Conservation (phyloP, 2,329 filamentous ascomycete species). For the Ascochyta pisi region DNA sequence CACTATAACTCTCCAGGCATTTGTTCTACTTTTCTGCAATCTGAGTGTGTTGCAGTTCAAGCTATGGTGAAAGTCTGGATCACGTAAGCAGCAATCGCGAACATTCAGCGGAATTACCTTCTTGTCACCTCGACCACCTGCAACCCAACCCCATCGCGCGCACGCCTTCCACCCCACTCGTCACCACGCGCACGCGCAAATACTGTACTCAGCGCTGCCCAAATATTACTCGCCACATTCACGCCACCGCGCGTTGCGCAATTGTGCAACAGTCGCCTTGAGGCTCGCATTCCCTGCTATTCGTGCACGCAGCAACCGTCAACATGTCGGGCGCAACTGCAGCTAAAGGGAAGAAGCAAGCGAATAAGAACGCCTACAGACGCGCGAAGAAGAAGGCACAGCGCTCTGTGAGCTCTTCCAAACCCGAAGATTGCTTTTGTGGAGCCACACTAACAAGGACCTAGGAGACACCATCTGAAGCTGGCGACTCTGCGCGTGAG, state of each 20-base stretch:
- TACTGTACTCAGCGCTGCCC: too few relatives aligned
- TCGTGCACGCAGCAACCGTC: conserved; percentile 5
- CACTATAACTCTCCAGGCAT: too few relatives aligned
- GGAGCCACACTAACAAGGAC: conserved; percentile 25
- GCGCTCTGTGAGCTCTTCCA: conserved; percentile 59
- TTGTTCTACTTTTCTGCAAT: too few relatives aligned
- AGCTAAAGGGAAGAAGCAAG: conserved; percentile 61
- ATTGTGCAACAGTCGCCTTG: not conserved
- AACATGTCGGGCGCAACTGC: conserved; percentile 40
- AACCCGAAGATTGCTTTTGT: not conserved
- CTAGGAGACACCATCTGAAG: conserved; percentile 47
- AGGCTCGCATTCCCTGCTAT: not conserved
- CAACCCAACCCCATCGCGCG: conserved; percentile 8
- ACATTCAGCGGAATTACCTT: too few relatives aligned
- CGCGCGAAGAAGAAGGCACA: conserved; percentile 96
- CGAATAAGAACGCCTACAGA: conserved; percentile 92
- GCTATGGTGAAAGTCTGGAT: not conserved
- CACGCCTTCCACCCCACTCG: not conserved
- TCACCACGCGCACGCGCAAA: not conserved
- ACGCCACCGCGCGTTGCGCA: not conserved
- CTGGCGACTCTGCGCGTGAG: conserved; percentile 43
- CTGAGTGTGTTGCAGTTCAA: too few relatives aligned
- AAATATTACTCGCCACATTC: not conserved
- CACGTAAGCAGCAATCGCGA: conserved; percentile 7
- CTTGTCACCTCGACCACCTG: conserved; percentile 3